Percentiles rank a stretch among this genome's conserved stretches.
Evolutionary conservation across 2,329 filamentous ascomycete genomes (phyloP).

Genomic region (Aspergillus fumigatiaffinis): DNA sequence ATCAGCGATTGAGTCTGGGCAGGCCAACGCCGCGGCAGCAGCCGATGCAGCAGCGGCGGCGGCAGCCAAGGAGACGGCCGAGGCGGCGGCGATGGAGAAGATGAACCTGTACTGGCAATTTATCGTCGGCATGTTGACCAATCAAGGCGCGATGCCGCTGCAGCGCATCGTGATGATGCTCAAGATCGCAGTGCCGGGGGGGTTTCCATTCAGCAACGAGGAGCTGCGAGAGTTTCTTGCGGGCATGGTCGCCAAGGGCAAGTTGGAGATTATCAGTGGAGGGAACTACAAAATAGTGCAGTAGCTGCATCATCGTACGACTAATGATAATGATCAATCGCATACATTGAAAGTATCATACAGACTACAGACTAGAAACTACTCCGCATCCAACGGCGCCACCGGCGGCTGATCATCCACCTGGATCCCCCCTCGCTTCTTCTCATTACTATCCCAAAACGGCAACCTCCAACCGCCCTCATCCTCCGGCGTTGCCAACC

Average conservation of each 20-base stretch:
- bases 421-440: slow-evolving; percentile 85
- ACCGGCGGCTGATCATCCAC: slow-evolving; percentile 75
- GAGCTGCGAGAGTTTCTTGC: slow-evolving; percentile 77
- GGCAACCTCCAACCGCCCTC: slow-evolving; percentile 85
- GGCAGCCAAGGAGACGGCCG: slow-evolving; percentile 43
- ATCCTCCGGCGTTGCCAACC: slow-evolving; percentile 74
- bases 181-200: slow-evolving; percentile 82
- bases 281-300: slow-evolving; percentile 61
- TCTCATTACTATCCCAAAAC: slow-evolving; percentile 74
- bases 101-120: slow-evolving; percentile 83
- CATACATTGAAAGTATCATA: neutral
- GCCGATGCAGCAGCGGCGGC: slow-evolving; percentile 40
- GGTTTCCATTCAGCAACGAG: slow-evolving; percentile 85
- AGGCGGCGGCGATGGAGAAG: slow-evolving; percentile 63
- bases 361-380: slow-evolving; percentile 19
- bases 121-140: slow-evolving; percentile 91
- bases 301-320: slow-evolving; percentile 8
- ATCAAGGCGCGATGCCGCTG: slow-evolving; percentile 79
- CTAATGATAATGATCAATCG: neutral
- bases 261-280: slow-evolving; percentile 62
- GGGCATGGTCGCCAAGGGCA: slow-evolving; percentile 69
- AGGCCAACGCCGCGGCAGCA: slow-evolving; percentile 33
- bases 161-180: slow-evolving; percentile 88
- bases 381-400: slow-evolving; percentile 75
- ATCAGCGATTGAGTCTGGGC: slow-evolving; percentile 9